Percentiles rank a stretch among this genome's conserved stretches.
Evolutionary conservation across 805 yeast species (phyloP).

Genomic region (Saccharomyces mikatae): DNA sequence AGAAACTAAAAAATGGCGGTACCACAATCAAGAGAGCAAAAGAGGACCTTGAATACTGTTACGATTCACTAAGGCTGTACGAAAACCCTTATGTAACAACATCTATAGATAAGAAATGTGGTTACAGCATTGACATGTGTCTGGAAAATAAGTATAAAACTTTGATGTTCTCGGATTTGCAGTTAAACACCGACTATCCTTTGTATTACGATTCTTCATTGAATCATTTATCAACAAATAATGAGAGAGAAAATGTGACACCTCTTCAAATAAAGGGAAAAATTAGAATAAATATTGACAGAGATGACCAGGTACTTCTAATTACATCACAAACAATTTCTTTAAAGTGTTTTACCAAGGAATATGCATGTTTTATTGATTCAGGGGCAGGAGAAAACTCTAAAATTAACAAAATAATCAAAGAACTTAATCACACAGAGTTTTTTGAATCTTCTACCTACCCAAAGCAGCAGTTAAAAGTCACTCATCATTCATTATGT

Average conservation of each 20-base stretch:
- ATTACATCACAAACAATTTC: slow-evolving; percentile 8
- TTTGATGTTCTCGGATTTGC: slow-evolving; percentile 12
- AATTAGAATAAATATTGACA: slow-evolving; percentile 1
- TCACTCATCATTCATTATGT: background rate
- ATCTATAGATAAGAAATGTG: slow-evolving; percentile 6
- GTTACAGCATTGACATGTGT: slow-evolving; percentile 10
- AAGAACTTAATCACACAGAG: background rate
- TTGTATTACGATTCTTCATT: background rate
- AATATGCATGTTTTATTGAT: slow-evolving; percentile 10
- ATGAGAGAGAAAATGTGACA: background rate
- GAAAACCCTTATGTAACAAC: slow-evolving; percentile 11
- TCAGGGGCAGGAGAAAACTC: background rate
- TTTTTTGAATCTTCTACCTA: background rate
- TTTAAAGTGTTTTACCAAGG: slow-evolving; percentile 16
- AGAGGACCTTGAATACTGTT: slow-evolving; percentile 11
- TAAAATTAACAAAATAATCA: background rate
- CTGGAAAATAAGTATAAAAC: slow-evolving; percentile 8
- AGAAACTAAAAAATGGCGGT: slow-evolving; percentile 14
- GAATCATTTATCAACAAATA: background rate
- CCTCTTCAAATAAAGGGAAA: slow-evolving; percentile 4
- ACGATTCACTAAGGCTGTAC: slow-evolving; percentile 10
- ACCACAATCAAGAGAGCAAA: slow-evolving; percentile 15
- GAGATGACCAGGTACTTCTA: slow-evolving; percentile 3
- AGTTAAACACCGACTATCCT: slow-evolving; percentile 1
- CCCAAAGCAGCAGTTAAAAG: slow-evolving; percentile 1